Conservation (phyloP, 2,329 filamentous ascomycete genomes). For the Phyllosticta citriasiana region DNA sequence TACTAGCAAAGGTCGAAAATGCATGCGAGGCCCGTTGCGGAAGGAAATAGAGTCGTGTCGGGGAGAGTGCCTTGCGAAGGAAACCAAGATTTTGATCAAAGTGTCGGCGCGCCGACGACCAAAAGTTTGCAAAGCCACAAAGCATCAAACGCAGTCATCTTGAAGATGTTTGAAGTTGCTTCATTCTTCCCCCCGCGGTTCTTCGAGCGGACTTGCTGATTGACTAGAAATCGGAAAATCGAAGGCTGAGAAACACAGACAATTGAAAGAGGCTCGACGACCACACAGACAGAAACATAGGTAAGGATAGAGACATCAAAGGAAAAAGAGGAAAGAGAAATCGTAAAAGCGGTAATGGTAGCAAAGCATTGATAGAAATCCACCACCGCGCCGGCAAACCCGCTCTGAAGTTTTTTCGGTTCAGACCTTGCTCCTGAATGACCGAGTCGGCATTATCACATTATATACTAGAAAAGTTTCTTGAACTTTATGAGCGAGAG, state of each 20-base stretch:
- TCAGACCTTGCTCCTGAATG: not conserved
- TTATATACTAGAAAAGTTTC: not conserved
- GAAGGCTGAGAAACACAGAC: not conserved
- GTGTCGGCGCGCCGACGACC: too few species aligned
- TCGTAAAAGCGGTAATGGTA: not conserved
- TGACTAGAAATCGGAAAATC: not conserved
- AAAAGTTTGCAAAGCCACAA: too few species aligned
- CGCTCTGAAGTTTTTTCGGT: not conserved
- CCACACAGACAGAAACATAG: not conserved
- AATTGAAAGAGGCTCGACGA: not conserved
- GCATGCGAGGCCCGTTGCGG: too few species aligned
- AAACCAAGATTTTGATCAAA: too few species aligned
- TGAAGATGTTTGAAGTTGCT: too few species aligned
- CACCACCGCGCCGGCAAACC: not conserved
- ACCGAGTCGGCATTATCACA: not conserved
- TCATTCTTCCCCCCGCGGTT: not conserved
- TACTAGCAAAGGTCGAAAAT: too few species aligned
- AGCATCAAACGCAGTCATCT: too few species aligned
- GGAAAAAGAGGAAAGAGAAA: not conserved
- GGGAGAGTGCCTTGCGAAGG: too few species aligned
- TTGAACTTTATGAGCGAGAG: not conserved
- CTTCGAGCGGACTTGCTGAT: not conserved
- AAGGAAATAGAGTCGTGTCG: too few species aligned
- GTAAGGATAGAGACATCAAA: not conserved
- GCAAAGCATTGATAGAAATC: not conserved